A percentile compares a stretch with the other conserved stretches of the same genome.
Conservation (phyloP, 2,329 filamentous ascomycete genomes). For the Huntiella decipiens region DNA sequence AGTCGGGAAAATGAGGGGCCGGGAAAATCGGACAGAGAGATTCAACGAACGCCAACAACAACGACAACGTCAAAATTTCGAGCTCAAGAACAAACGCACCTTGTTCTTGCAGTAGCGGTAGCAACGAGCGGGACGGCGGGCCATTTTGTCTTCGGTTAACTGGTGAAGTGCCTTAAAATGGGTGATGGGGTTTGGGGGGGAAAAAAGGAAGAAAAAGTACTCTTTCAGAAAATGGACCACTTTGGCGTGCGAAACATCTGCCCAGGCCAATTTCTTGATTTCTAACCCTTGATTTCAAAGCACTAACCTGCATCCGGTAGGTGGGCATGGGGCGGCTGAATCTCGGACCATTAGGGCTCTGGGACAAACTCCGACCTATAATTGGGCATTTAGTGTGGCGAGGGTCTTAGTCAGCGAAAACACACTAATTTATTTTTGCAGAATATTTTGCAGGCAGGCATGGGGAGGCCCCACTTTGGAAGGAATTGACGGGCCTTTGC, state of each 20-base stretch:
- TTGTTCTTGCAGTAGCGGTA: conserved; percentile 99
- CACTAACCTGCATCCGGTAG: conserved; percentile 16
- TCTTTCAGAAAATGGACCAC: conserved; percentile 9
- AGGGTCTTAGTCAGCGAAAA: conserved; percentile 1
- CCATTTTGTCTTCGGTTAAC: conserved; percentile 59
- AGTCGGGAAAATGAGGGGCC: too few species aligned
- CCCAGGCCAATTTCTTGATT: conserved; percentile 14
- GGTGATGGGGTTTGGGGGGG: conserved; percentile 18
- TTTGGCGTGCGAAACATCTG: conserved; percentile 10
- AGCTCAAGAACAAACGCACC: conserved; percentile 37
- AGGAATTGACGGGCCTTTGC: background rate
- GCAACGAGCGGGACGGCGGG: conserved; percentile 96
- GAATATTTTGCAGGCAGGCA: too few species aligned
- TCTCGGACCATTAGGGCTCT: conserved; percentile 23
- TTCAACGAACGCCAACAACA: background rate
- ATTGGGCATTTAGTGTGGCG: conserved; percentile 16
- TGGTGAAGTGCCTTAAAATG: conserved; percentile 12
- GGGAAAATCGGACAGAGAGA: too few species aligned
- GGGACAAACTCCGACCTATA: background rate
- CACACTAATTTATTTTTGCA: background rate
- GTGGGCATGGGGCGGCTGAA: conserved; percentile 14
- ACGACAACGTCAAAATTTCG: conserved; percentile 2
- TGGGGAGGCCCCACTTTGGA: conserved; percentile 5
- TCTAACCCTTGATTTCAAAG: conserved; percentile 35
- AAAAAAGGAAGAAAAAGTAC: conserved; percentile 12